These are phyloP conservation scores for Linum lewisii DNA, from an alignment of 345 rosid species.

Conservation along the genomic window DNA sequence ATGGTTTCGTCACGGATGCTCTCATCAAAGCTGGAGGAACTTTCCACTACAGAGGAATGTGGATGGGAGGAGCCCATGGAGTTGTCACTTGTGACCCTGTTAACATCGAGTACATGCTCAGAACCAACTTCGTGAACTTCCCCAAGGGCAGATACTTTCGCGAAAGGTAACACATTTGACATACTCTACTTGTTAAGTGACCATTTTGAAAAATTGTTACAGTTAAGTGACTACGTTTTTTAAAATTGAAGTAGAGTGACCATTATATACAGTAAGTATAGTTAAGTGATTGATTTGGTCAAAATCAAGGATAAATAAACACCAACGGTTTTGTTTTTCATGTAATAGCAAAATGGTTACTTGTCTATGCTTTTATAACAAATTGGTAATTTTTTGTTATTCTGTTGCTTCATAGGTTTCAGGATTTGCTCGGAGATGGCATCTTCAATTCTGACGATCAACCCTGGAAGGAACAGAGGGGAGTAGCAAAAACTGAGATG, in stretches of 20 bases:
- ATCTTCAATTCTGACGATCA: conserved; percentile 58
- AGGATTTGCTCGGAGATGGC: conserved; percentile 58
- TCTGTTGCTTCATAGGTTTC: conserved; percentile 14
- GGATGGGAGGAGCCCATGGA: conserved; percentile 49
- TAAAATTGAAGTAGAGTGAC: too few relatives aligned
- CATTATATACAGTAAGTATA: too few relatives aligned
- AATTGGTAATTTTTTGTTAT: too few relatives aligned
- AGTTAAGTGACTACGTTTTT: too few relatives aligned
- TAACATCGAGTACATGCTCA: conserved; percentile 56
- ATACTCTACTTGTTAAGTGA: too few relatives aligned
- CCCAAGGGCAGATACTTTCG: conserved; percentile 58
- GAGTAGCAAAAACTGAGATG: conserved; percentile 41
- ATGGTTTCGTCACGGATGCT: conserved; percentile 33
- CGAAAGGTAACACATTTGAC: conserved; percentile 21
- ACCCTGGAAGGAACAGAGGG: conserved; percentile 59
- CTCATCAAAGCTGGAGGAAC: conserved; percentile 40
- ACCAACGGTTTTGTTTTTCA: too few relatives aligned
- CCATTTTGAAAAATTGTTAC: too few relatives aligned
- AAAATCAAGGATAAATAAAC: too few relatives aligned
- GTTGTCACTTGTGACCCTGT: conserved; percentile 43
- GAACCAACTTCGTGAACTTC: conserved; percentile 56
- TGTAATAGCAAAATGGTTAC: too few relatives aligned
- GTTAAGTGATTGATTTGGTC: too few relatives aligned
- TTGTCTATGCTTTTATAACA: too few relatives aligned
- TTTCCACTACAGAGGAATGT: conserved; percentile 39